Conservation (phyloP, 208 protist genomes). For the Trypanosoma mega region DNA sequence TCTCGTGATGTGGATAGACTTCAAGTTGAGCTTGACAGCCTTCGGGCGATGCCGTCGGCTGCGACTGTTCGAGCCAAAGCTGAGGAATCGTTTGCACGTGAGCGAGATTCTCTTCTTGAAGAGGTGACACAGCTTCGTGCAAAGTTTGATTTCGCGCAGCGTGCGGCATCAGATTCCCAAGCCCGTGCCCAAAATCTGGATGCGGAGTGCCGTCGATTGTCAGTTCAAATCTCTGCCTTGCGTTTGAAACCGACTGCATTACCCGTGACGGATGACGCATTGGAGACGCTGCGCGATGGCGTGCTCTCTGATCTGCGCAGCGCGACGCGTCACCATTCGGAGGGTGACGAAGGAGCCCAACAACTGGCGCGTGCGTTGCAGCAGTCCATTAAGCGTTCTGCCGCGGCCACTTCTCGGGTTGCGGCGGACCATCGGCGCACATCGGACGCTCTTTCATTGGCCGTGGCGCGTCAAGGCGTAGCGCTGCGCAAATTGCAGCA, state of each 20-base stretch:
- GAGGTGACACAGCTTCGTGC: constrained; percentile 11
- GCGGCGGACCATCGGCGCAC: not conserved
- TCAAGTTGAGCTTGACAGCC: not conserved
- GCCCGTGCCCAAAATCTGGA: constrained; percentile 1
- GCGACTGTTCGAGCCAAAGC: no score
- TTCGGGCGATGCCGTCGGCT: no score
- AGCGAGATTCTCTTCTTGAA: not conserved
- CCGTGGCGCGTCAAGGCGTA: constrained; percentile 11
- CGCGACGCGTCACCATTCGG: not conserved
- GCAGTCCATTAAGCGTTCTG: not conserved
- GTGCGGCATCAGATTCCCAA: not conserved
- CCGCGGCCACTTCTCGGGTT: not conserved
- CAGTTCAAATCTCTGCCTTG: not conserved
- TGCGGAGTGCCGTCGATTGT: not conserved
- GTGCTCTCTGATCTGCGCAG: constrained; percentile 6
- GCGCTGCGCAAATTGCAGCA: constrained; percentile 23
- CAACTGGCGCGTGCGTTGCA: not conserved
- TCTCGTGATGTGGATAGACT: not conserved
- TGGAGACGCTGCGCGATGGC: constrained; percentile 4
- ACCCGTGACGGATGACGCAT: not conserved
- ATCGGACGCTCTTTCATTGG: not conserved
- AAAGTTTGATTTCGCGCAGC: not conserved
- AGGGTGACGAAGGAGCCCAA: constrained; percentile 2
- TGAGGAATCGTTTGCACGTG: not conserved
- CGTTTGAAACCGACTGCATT: not conserved